Evolutionary conservation across 78 protist genomes (phyloP), one percentile per base, ranked within the genome.

Genomic region (Trichosphaerium sp.): DNA sequence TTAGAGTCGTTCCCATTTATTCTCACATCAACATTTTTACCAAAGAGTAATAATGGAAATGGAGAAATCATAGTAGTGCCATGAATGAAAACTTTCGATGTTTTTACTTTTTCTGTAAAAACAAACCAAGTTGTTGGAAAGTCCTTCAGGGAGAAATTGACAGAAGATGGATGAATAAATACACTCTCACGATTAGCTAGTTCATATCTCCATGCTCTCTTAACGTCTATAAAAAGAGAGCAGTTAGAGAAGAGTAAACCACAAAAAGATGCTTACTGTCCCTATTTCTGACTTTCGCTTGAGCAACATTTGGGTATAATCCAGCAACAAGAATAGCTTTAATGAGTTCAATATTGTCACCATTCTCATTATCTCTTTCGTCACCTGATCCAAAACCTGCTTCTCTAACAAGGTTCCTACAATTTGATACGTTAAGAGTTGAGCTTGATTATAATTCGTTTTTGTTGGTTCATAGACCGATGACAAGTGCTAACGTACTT

Each of bases 291-390:
- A 6, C 6, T 5, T 15, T 5, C 44, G 21, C 28, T 8, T 60
- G 57, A 38, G 71, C 83, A 25, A 87, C 67, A 56, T 83, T 87
- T 42, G 92, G 92, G 41, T 84, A 86, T 31, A 86, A 59, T 65
- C 91, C 91, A 10, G 89, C 80, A 39, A 54, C 51, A 15, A 87
- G 41, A 23, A 78, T 51, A 3, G 92, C 79, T 4, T 47, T 26
- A 4, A 82, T 10, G 42, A n/a, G 51, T 41, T 66, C 73, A 4
- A 66, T 18, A 66, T 66, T 37, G 5, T 69, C 65, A 8, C 78
- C 81, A 12, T 75, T 69, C 32, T 64, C 77, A 49, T 85, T 82
- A 29, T 80, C 75, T 37, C 59, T 65, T 41, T 82, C 83, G 34
- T 90, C 88, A 57, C 75, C 84, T 21, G 73, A 6, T 14, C 75